Base-by-base conservation (phyloP, 2,329 filamentous ascomycete genomes). In the Scedosporium boydii region DNA sequence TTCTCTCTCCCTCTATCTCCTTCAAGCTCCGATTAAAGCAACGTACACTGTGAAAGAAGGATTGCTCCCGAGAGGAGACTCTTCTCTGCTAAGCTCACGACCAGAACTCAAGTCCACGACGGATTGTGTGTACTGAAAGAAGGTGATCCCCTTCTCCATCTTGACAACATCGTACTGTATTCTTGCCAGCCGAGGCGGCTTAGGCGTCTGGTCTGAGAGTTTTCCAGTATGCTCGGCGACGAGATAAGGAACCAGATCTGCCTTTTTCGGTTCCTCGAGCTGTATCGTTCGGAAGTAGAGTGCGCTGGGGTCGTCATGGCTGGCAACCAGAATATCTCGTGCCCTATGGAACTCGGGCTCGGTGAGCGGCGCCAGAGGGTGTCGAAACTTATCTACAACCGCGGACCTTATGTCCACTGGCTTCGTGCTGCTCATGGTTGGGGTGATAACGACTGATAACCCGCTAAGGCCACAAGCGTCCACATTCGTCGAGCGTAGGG, bases 241-340 rank as follows among this genome's bases (percentile, higher is more conserved):
- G 67, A 86, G 59, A 48, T 55, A 89, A 1, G 78, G 78, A 6
- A 86, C 69, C 6, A 87, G 77, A 44, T 83, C 77, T 44, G 75
- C 75, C 72, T 87, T 89, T 29, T 78, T 75, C 1, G 86, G 86
- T 66, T 89, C 86, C 51, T 86, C 76, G 6, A 88, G 75, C 58
- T 82, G 87, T 44, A 90, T 82, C 59, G 81, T 78, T 68, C 89
- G 88, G 77, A 76, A 77, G 64, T 70, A 73, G 26, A 77, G 64
- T 44, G 82, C 67, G 27, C 38, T 42, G 16, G 44, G 55, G 23
- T 60, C 34, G 18, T 34, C 59, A 26, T 58, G 53, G 14, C 61
- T 62, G 42, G 59, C 42, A n/a, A 61, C 23, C 41, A 82, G 70
- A 65, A 70, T 64, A 60, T 82, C 78, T 16, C 80, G 75, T 53